A percentile compares a stretch with the other conserved stretches of the same genome.
Conservation (phyloP, 208 protist species). For the Trypanosoma lewisi region DNA sequence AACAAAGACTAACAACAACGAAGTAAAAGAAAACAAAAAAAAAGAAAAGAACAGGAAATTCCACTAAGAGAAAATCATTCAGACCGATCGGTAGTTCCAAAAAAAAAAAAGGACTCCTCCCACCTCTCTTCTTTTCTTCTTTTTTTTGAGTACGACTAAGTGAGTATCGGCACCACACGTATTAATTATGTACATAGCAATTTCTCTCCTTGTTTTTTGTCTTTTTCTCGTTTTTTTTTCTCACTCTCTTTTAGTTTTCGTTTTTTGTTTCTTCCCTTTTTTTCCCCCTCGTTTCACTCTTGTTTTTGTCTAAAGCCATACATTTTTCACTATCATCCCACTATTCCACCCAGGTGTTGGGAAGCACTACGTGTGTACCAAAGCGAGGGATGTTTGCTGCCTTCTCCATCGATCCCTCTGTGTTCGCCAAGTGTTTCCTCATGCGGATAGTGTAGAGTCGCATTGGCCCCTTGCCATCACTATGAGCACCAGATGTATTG, state of each 20-base stretch:
- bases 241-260: not conserved
- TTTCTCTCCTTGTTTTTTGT: not conserved
- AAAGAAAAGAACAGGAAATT: conserved; percentile 4
- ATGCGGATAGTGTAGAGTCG: conserved; percentile 23
- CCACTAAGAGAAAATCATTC: not conserved
- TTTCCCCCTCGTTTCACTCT: not conserved
- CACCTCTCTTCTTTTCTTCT: too few species aligned
- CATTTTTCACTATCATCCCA: not conserved
- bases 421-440: not conserved
- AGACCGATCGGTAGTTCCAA: not conserved
- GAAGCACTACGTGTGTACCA: conserved; percentile 7
- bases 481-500: not conserved
- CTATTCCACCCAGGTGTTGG: conserved; percentile 2
- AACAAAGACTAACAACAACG: not conserved
- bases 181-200: not conserved
- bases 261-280: conserved; percentile 5
- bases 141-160: too few species aligned
- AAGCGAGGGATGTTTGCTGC: not conserved
- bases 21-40: conserved; percentile 5
- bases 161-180: not conserved
- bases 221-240: not conserved
- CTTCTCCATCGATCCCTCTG: not conserved
- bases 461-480: not conserved
- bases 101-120: conserved; percentile 1
- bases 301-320: not conserved